Evolutionary conservation across 345 rosid genomes (phyloP), one percentile per base, ranked within the genome.

Genomic region (Citrus cavaleriei): DNA sequence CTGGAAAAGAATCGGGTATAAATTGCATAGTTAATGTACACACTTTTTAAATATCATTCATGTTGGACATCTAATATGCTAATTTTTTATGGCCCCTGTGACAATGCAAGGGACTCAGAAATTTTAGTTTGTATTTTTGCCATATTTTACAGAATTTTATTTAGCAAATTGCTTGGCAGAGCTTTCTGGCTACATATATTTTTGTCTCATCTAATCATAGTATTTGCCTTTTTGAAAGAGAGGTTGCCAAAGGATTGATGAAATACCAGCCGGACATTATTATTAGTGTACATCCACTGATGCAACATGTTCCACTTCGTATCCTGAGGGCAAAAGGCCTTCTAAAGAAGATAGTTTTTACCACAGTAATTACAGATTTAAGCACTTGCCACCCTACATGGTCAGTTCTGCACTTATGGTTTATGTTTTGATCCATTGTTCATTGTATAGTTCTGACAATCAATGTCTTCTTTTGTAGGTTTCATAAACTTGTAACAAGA

Each of bases 321-420:
- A 87, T 97, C 78, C 81, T 97, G 86, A 91, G 90, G 87, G 86
- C 95, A 27, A 97, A 89, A 81, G 99, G 99, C 59, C 93, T 94
- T 80, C 76, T 97, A 77, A 63, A 93, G 70, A 97, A 97, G 86
- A 94, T 94, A 25, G 97, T 91, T 67, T 97, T 97, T 82, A 93
- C 99, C 25, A 97, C 99, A 0, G 98, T 94, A 70, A 79, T 97
- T 76, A 97, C 99, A 32, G 99, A 97, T 83, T 87, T 97, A 80
- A 91, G 98, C 86, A 94, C 99, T 75, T 97, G 98, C 79, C 99
- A 97, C 87, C 99, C 99, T 16, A 97, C 99, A 73, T 94, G 99
- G 98, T 96, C 80, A 51, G 87, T 84, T 79, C 40, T 58, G 40
- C 64, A 21, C 34, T 30, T 38, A 14, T n/a, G 10, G 59, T 51